Conservation (phyloP, 306 rosid species). For the Cajanus cajan region DNA sequence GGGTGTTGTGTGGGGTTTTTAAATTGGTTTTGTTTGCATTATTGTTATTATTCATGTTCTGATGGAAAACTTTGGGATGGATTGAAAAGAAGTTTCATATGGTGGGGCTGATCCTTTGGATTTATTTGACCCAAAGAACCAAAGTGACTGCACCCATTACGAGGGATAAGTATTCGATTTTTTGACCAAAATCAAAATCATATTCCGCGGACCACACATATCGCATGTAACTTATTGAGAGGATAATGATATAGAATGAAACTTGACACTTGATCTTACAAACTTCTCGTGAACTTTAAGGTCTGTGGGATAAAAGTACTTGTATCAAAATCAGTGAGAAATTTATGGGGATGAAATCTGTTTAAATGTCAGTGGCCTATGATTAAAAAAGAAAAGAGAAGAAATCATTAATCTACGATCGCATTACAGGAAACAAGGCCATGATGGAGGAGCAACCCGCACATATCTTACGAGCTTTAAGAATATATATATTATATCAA, state of each 20-base stretch:
- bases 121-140: slow-evolving; percentile 26
- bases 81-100: background rate
- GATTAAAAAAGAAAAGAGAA: background rate
- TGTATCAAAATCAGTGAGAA: background rate
- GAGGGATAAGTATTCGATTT: slow-evolving; percentile 36
- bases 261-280: background rate
- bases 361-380: background rate
- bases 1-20: background rate
- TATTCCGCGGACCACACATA: slow-evolving; percentile 44
- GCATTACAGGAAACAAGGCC: background rate
- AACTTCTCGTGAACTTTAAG: background rate
- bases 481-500: background rate
- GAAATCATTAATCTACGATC: background rate
- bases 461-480: background rate
- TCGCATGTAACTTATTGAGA: background rate
- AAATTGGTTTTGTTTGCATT: background rate
- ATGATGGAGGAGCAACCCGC: background rate
- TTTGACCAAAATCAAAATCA: slow-evolving; percentile 47
- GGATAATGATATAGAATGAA: background rate
- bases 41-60: background rate
- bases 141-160: slow-evolving; percentile 57
- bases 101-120: slow-evolving; percentile 33
- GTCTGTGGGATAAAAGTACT: background rate
- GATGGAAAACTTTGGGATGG: slow-evolving; percentile 13
- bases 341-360: background rate